phyloP scores from a whole-genome alignment of 345 rosid genomes.

The Pistacia integerrima region DNA sequence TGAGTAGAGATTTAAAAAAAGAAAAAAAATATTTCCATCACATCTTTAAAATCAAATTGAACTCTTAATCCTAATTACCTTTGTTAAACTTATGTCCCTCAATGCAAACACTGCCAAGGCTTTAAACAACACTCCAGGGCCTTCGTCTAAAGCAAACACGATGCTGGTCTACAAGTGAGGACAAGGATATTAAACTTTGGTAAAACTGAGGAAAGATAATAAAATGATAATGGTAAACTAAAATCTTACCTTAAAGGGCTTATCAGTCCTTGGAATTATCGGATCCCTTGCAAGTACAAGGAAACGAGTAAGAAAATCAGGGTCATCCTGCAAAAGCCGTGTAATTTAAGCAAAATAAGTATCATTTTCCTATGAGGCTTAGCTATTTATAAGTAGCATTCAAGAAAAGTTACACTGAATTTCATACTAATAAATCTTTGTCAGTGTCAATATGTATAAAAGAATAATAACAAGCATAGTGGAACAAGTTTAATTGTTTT shows the following conservation, averaged over 20 bases:
- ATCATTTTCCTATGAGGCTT: conserved; percentile 9
- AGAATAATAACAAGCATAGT: background rate
- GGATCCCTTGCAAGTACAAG: conserved; percentile 62
- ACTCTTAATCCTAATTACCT: conserved; percentile 30
- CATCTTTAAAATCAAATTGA: background rate
- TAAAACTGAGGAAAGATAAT: background rate
- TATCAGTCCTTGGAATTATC: conserved; percentile 46
- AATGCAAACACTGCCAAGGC: conserved; percentile 59
- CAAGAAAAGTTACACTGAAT: background rate
- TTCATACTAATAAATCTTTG: background rate
- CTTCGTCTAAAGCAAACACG: conserved; percentile 56
- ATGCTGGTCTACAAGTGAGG: conserved; percentile 45
- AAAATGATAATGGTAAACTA: background rate
- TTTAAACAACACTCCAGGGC: conserved; percentile 56
- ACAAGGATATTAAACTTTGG: background rate
- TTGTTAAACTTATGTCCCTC: conserved; percentile 52
- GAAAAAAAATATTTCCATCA: background rate
- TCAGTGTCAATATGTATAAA: background rate
- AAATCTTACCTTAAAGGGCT: conserved; percentile 38
- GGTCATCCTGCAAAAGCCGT: conserved; percentile 35
- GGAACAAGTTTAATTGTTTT: background rate
- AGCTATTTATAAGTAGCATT: background rate
- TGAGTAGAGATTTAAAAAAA: background rate
- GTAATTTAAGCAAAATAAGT: conserved; percentile 10
- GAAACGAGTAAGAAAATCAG: conserved; percentile 43